phyloP scores from a whole-genome alignment of 495 filamentous ascomycete species.

The Aspergillus conjunctus region DNA sequence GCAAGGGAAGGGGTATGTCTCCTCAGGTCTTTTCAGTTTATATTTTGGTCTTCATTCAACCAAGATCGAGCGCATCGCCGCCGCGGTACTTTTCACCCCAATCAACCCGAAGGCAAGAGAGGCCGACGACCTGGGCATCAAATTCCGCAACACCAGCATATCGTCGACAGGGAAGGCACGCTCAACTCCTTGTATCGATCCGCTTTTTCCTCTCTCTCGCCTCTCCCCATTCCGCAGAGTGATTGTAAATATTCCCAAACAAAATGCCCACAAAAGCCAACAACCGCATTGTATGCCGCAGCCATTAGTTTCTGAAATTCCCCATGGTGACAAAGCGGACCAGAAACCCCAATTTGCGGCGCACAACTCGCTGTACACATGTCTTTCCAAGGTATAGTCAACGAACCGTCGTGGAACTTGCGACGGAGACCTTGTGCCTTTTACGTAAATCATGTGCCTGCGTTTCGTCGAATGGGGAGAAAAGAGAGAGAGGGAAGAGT shows the following conservation, averaged over 20 bases:
- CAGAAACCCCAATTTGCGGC: conserved; percentile 50
- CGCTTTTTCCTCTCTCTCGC: neutral
- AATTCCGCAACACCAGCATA: conserved; percentile 26
- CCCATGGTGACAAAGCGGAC: conserved; percentile 49
- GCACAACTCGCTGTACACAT: conserved; percentile 32
- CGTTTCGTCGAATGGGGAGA: conserved; percentile 15
- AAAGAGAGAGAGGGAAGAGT: conserved; percentile 13
- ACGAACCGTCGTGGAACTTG: conserved; percentile 22
- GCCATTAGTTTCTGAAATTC: conserved; percentile 52
- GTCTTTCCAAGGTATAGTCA: conserved; percentile 20
- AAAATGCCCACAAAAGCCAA: conserved; percentile 4
- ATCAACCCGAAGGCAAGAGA: conserved; percentile 17
- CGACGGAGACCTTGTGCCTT: conserved; percentile 30
- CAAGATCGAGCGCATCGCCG: conserved; percentile 34
- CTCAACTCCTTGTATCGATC: conserved; percentile 12
- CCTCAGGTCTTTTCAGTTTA: conserved; percentile 67
- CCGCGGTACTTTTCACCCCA: conserved; percentile 36
- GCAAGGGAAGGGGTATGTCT: conserved; percentile 23
- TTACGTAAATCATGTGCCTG: conserved; percentile 33
- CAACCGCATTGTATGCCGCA: conserved; percentile 39
- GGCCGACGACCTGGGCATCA: conserved; percentile 18
- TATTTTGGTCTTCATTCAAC: conserved; percentile 50
- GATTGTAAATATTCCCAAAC: neutral
- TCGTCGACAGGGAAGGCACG: conserved; percentile 7
- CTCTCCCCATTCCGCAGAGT: conserved; percentile 13